phyloP scores from a whole-genome alignment of 2,329 filamentous ascomycete genomes.

The Paraphaeosphaeria minitans region DNA sequence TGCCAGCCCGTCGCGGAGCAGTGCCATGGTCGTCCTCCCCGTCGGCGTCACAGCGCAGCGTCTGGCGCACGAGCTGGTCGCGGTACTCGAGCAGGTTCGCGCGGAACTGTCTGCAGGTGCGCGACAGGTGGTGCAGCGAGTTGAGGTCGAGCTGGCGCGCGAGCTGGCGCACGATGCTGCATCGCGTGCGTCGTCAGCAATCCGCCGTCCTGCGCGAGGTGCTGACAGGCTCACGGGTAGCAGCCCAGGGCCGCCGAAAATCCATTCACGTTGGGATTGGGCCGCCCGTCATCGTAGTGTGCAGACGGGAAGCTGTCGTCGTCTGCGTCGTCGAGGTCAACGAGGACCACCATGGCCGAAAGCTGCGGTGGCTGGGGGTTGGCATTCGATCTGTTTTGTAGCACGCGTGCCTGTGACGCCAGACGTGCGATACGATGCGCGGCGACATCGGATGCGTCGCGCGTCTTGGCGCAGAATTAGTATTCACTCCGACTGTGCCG shows the following conservation, averaged over 20 bases:
- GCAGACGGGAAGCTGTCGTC: constrained; percentile 27
- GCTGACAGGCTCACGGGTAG: constrained; percentile 69
- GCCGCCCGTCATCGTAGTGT: constrained; percentile 27
- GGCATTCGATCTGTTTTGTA: constrained; percentile 38
- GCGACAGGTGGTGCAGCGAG: constrained; percentile 80
- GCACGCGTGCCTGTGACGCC: constrained; percentile 7
- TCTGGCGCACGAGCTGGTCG: constrained; percentile 71
- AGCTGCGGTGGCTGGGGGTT: constrained; percentile 17
- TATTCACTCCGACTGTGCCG: too few species aligned
- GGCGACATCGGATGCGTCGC: constrained; percentile 6
- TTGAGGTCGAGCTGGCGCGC: constrained; percentile 83
- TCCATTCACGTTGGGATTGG: constrained; percentile 61
- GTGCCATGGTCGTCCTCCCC: constrained; percentile 65
- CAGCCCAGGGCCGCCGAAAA: constrained; percentile 68
- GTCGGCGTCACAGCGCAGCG: constrained; percentile 75
- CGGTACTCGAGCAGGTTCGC: constrained; percentile 79
- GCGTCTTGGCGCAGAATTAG: constrained; percentile 12
- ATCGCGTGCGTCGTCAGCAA: constrained; percentile 36
- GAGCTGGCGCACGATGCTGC: constrained; percentile 77
- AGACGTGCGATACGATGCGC: neutral
- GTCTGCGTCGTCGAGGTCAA: constrained; percentile 49
- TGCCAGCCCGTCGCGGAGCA: constrained; percentile 55
- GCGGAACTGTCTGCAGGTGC: constrained; percentile 80
- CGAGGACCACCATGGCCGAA: constrained; percentile 50
- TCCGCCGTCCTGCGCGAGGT: constrained; percentile 38